Percentiles rank a stretch among this genome's conserved stretches.
phyloP scores from a whole-genome alignment of 208 protist species.

The Trypanosoma lewisi region DNA sequence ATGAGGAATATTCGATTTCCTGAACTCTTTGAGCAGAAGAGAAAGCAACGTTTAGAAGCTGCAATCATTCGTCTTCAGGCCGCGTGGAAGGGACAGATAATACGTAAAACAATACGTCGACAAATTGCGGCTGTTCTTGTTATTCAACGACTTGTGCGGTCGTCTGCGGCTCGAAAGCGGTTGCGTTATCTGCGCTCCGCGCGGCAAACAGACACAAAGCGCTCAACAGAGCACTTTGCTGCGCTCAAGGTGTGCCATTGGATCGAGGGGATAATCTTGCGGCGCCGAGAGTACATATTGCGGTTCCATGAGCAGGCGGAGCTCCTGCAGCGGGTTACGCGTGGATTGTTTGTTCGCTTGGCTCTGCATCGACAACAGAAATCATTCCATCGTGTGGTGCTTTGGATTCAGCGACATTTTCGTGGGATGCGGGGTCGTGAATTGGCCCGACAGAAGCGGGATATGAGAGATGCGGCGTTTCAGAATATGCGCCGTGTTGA shows the following conservation, averaged over 20 bases:
- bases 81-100: slow-evolving; percentile 27
- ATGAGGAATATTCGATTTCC: slow-evolving; percentile 37
- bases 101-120: slow-evolving; percentile 19
- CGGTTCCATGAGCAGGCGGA: slow-evolving; percentile 10
- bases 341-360: slow-evolving; percentile 18
- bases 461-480: slow-evolving; percentile 5
- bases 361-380: background rate
- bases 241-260: slow-evolving; percentile 21
- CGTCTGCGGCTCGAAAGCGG: slow-evolving; percentile 13
- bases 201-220: background rate
- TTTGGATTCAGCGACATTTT: slow-evolving; percentile 14
- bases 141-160: slow-evolving; percentile 48
- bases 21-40: slow-evolving; percentile 26
- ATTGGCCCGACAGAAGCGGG: slow-evolving; percentile 10
- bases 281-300: slow-evolving; percentile 17
- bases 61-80: slow-evolving; percentile 40
- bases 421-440: slow-evolving; percentile 10
- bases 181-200: slow-evolving; percentile 16
- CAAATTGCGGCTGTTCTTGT: slow-evolving; percentile 23
- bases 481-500: slow-evolving; percentile 23
- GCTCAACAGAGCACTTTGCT: slow-evolving; percentile 9
- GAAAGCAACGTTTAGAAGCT: slow-evolving; percentile 3
- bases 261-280: slow-evolving; percentile 14
- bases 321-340: slow-evolving; percentile 26
- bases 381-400: background rate